Evolutionary conservation across 1,284 basidiomycete genomes (phyloP).

Genomic region (Fomes fomentarius): DNA sequence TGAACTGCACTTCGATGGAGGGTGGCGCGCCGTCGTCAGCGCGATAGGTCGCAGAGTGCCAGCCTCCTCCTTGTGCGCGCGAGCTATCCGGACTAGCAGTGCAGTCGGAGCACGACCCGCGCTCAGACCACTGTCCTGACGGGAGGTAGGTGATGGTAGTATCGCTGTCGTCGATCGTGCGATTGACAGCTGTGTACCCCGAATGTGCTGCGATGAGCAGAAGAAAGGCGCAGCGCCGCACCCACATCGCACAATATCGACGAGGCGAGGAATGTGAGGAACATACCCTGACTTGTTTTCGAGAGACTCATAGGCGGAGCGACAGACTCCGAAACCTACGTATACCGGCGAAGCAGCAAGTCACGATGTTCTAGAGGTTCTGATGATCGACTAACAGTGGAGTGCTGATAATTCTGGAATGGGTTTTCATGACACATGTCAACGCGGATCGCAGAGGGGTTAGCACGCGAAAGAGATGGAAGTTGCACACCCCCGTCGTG

Average conservation of each 20-base stretch:
- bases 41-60: not conserved
- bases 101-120: not conserved
- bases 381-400: no score
- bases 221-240: not conserved
- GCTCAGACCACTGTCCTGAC: not conserved
- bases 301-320: no score
- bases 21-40: not conserved
- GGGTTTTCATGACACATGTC: no score
- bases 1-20: not conserved
- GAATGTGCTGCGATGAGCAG: not conserved
- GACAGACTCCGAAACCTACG: no score
- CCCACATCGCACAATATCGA: not conserved
- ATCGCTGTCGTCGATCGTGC: constrained; percentile 6
- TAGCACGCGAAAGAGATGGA: no score
- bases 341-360: no score
- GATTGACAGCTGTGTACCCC: not conserved
- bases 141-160: not conserved
- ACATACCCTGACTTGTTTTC: no score
- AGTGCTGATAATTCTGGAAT: no score
- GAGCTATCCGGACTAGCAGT: not conserved
- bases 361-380: no score
- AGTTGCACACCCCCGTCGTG: no score
- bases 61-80: not conserved
- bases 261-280: no score
- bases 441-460: no score